Evolutionary conservation across 139 green algal species (phyloP).

Genomic region (Coelastrella sp.): DNA sequence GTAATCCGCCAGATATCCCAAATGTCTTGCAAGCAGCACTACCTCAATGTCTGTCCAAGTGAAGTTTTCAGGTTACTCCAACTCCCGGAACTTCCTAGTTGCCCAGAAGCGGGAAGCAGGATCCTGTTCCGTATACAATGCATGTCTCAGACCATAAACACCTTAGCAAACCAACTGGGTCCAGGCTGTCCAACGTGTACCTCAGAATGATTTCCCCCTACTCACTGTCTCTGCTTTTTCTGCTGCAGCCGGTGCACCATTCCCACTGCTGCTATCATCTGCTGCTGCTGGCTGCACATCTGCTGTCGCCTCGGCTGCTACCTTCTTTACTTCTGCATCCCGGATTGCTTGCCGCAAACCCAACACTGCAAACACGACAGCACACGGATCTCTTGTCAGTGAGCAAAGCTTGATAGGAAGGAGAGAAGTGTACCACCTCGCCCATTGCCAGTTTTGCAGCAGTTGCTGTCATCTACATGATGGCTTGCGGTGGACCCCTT

Average conservation of each 20-base stretch:
- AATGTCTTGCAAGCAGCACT: no score
- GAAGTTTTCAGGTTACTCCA: no score
- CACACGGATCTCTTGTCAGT: not conserved
- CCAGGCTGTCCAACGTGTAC: not conserved
- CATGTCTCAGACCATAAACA: no score
- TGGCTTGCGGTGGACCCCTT: no score
- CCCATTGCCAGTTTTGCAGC: not conserved
- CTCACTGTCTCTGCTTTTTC: not conserved
- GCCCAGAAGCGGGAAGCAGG: no score
- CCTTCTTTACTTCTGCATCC: constrained; percentile 55
- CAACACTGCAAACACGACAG: constrained; percentile 55
- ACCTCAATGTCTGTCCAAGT: no score
- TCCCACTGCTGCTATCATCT: not conserved
- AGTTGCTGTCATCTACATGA: not conserved
- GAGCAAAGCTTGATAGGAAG: not conserved
- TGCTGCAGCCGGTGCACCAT: not conserved
- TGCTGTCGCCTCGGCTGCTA: constrained; percentile 21
- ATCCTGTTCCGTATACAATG: no score
- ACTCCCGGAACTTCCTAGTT: no score
- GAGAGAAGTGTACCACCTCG: not conserved
- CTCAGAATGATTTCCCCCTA: not conserved
- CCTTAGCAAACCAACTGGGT: no score
- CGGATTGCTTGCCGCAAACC: constrained; percentile 66
- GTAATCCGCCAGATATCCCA: no score
- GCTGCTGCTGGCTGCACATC: constrained; percentile 5